Evolutionary conservation across 208 protist species (phyloP).

Genomic region (Trypanosoma boissoni): DNA sequence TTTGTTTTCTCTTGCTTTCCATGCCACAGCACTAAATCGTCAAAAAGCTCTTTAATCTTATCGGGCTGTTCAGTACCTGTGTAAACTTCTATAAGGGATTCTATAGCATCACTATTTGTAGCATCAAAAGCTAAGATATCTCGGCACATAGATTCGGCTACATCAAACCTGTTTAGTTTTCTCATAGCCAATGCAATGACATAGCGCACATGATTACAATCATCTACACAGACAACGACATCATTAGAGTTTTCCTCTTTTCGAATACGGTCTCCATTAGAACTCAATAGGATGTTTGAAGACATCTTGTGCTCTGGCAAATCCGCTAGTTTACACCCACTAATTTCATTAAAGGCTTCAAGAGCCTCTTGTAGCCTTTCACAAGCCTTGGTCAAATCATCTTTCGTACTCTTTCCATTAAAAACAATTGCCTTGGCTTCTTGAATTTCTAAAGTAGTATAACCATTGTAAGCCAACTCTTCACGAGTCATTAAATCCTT

Average conservation of each 20-base stretch:
- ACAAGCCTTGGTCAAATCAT: constrained; percentile 30
- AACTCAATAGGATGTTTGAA: neutral
- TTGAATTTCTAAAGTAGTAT: constrained; percentile 54
- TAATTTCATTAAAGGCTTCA: constrained; percentile 16
- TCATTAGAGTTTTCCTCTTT: constrained; percentile 18
- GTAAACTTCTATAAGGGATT: constrained; percentile 75
- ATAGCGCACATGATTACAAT: constrained; percentile 74
- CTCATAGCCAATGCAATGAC: constrained; percentile 55
- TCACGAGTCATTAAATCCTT: constrained; percentile 50
- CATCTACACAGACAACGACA: constrained; percentile 35
- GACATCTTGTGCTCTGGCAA: neutral
- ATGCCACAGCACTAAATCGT: constrained; percentile 38
- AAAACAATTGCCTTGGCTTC: constrained; percentile 41
- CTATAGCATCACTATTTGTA: constrained; percentile 58
- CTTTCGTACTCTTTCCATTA: constrained; percentile 13
- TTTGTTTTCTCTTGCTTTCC: constrained; percentile 8
- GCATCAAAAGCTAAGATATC: constrained; percentile 46
- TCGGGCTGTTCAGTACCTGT: constrained; percentile 36
- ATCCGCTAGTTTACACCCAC: constrained; percentile 45
- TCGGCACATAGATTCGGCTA: constrained; percentile 38
- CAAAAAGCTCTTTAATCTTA: constrained; percentile 46
- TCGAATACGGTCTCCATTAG: neutral
- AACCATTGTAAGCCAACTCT: constrained; percentile 60
- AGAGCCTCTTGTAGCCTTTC: constrained; percentile 35
- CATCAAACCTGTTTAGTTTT: constrained; percentile 40